A percentile compares a stretch with the other conserved stretches of the same genome.
phyloP scores from a whole-genome alignment of 2,329 filamentous ascomycete species.

The Fusarium liriodendri region DNA sequence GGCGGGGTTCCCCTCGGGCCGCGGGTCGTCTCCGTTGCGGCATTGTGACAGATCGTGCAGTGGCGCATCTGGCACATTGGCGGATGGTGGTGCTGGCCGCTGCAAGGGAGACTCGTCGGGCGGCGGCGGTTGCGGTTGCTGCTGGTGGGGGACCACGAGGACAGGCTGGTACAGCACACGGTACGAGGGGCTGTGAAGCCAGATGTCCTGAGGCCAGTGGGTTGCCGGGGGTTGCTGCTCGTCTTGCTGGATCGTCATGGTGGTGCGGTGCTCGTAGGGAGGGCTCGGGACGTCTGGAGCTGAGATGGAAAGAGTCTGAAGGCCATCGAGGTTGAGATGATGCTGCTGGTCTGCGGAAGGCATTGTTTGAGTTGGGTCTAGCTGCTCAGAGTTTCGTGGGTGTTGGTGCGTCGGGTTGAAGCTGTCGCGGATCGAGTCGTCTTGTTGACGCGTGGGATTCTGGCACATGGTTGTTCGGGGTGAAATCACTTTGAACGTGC shows the following conservation, averaged over 20 bases:
- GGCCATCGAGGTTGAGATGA: not conserved
- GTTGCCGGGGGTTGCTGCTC: not conserved
- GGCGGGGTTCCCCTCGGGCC: not conserved
- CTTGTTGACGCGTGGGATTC: not conserved
- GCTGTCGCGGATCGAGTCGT: not conserved
- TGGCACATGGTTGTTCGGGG: not conserved
- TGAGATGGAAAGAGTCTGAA: constrained; percentile 4
- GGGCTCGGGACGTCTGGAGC: not conserved
- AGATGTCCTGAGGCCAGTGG: constrained; percentile 29
- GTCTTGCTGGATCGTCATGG: constrained; percentile 10
- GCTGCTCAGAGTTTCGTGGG: not conserved
- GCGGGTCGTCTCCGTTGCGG: not conserved
- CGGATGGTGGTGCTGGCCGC: not conserved
- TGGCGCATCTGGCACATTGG: not conserved
- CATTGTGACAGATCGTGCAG: constrained; percentile 1
- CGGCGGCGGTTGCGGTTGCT: not conserved
- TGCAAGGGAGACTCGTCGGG: not conserved
- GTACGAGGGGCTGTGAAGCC: constrained; percentile 18
- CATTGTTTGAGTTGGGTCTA: not conserved
- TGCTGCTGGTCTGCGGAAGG: not conserved
- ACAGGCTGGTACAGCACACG: constrained; percentile 30
- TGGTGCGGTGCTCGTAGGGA: constrained; percentile 9
- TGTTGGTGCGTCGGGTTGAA: not conserved
- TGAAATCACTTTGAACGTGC: not conserved
- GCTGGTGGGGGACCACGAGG: constrained; percentile 11